Percentiles rank a stretch among this genome's conserved stretches.
phyloP scores from a whole-genome alignment of 495 filamentous ascomycete species.

The Pyrenopolyporus hunteri region DNA sequence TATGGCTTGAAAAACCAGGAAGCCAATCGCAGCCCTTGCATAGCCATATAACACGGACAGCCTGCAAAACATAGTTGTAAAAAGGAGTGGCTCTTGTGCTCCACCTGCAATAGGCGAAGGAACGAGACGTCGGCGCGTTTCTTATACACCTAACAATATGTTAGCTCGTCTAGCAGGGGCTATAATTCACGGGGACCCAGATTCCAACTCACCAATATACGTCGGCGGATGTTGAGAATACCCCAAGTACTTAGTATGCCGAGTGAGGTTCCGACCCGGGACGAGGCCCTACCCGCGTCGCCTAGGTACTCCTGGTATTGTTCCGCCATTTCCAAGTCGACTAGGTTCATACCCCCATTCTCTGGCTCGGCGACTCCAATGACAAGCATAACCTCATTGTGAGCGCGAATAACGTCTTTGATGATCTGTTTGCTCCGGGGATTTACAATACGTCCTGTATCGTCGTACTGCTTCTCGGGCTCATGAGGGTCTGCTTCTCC shows the following conservation, averaged over 20 bases:
- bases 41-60: constrained; percentile 25
- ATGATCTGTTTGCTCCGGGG: constrained; percentile 58
- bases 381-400: constrained; percentile 64
- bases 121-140: constrained; percentile 50
- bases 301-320: constrained; percentile 49
- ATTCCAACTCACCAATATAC: constrained; percentile 51
- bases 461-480: constrained; percentile 68
- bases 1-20: constrained; percentile 4
- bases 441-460: constrained; percentile 72
- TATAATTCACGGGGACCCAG: background rate
- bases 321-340: constrained; percentile 35
- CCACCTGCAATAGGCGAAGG: constrained; percentile 42
- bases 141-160: constrained; percentile 49
- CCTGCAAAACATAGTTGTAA: constrained; percentile 25
- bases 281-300: constrained; percentile 45
- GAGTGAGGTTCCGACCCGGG: constrained; percentile 45
- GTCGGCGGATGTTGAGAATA: constrained; percentile 56
- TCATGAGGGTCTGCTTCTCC: constrained; percentile 54
- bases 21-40: constrained; percentile 11
- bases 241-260: constrained; percentile 57
- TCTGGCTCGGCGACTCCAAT: constrained; percentile 61
- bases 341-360: constrained; percentile 32
- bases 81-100: constrained; percentile 40
- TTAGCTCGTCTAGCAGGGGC: constrained; percentile 24
- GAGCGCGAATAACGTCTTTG: constrained; percentile 57